Evolutionary conservation across 768 basidiomycete species (phyloP), one percentile per base, ranked within the genome.

Genomic region (Postia placenta): DNA sequence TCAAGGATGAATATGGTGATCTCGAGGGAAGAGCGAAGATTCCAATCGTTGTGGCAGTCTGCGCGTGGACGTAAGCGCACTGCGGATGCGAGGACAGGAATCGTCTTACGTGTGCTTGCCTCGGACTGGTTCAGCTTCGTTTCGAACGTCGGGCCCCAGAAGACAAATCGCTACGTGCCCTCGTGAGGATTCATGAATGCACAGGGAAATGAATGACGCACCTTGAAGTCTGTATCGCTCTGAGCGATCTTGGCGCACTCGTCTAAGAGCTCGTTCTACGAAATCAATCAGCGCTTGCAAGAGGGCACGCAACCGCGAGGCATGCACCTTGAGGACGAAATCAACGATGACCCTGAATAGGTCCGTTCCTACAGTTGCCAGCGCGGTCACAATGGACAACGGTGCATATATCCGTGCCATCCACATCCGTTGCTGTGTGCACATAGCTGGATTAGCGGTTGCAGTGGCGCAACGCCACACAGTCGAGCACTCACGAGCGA

Each of bases 21-120:
- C 57, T 85, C 76, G 2, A 74, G 68, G 79, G 81, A 84, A 0
- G 87, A 87, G 52, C 79, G 78, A 33, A 72, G 80, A 53, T 66
- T 69, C 79, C 83, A 92, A 7, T 71, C 69, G 22, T 60, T 53
- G 6, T 67, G 67, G 62, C 91, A 93, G 69, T 77, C 89, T 91
- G 58, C 28, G 37, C 19, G 14, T 24, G 20, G 5, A 39, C 17
- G n/a, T 4, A 14, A 23, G 15, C 20, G 1, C 15, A 14, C 2
- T 37, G 30, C 17, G 3, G 19, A 44, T 9, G 42, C 14, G 7
- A 26, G 42, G 26, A 40, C 11, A 20, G 25, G 42, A 28, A 22
- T 1, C 40, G 47, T n/a, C n/a, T n/a, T 17, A 37, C 2, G 15
- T 15, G 20, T 6, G 3, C 27, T 26, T 0, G 83, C 81, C 14